A percentile compares a stretch with the other conserved stretches of the same genome.
Conservation (phyloP, 768 basidiomycete species). For the Lactarius hatsudake region DNA sequence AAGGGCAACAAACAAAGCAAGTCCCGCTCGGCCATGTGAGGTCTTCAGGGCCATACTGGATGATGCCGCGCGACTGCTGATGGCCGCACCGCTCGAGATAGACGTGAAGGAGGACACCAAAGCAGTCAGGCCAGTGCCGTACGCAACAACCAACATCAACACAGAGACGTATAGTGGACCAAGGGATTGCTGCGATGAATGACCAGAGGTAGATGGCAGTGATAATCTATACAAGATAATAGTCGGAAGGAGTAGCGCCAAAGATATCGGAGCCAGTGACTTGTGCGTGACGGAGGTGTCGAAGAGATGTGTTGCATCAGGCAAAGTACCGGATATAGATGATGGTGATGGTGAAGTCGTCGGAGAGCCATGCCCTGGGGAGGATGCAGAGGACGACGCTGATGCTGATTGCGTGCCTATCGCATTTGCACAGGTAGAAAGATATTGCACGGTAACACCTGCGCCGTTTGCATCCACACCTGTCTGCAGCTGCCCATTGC, state of each 20-base stretch:
- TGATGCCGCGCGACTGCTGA: constrained; percentile 36
- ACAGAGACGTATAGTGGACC: constrained; percentile 38
- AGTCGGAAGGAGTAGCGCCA: constrained; percentile 44
- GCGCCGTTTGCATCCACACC: constrained; percentile 65
- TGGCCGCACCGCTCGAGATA: constrained; percentile 32
- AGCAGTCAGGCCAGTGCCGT: constrained; percentile 61
- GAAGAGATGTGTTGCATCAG: constrained; percentile 29
- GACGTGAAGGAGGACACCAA: constrained; percentile 62
- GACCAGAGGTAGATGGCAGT: constrained; percentile 36
- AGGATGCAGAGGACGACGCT: not conserved
- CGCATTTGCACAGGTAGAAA: constrained; percentile 56
- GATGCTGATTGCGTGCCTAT: constrained; percentile 25
- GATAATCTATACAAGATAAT: constrained; percentile 44
- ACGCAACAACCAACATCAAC: constrained; percentile 46
- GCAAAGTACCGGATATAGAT: constrained; percentile 19
- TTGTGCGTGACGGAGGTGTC: constrained; percentile 49
- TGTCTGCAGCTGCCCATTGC: constrained; percentile 57
- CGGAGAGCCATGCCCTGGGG: constrained; percentile 17
- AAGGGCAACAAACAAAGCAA: constrained; percentile 60
- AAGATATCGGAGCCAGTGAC: constrained; percentile 46
- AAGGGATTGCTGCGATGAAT: constrained; percentile 29
- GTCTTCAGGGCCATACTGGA: constrained; percentile 47
- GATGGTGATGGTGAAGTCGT: constrained; percentile 30
- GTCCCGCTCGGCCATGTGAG: constrained; percentile 59
- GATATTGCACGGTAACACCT: constrained; percentile 60